Evolutionary conservation across 768 basidiomycete species (phyloP).

Genomic region (Amanita rubescens): DNA sequence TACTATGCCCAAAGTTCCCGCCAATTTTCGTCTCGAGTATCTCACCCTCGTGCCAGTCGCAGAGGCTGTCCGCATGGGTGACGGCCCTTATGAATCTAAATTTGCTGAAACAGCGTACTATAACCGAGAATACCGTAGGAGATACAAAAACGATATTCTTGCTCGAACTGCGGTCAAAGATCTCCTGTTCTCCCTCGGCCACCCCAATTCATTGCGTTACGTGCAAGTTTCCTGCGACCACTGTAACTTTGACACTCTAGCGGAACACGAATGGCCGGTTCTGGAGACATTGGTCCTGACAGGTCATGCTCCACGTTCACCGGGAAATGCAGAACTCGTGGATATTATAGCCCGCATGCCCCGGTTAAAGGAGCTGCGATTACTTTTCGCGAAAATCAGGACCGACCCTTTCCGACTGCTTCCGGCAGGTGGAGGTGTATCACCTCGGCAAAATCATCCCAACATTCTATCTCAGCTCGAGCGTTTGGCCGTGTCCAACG

Average conservation of each 20-base stretch:
- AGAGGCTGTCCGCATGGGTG: slow-evolving; percentile 33
- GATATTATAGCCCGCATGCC: slow-evolving; percentile 31
- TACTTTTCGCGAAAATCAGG: slow-evolving; percentile 26
- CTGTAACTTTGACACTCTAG: slow-evolving; percentile 24
- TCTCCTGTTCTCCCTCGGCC: slow-evolving; percentile 25
- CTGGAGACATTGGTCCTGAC: slow-evolving; percentile 32
- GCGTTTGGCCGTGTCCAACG: slow-evolving; percentile 30
- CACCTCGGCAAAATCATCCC: slow-evolving; percentile 14
- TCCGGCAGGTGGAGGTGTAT: slow-evolving; percentile 11
- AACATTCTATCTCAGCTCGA: slow-evolving; percentile 24
- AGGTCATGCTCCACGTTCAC: slow-evolving; percentile 26
- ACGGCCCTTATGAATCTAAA: slow-evolving; percentile 31
- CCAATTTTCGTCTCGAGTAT: slow-evolving; percentile 24
- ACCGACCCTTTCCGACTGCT: slow-evolving; percentile 23
- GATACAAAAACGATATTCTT: slow-evolving; percentile 27
- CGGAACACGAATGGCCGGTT: slow-evolving; percentile 26
- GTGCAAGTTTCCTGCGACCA: slow-evolving; percentile 33
- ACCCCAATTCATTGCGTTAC: slow-evolving; percentile 22
- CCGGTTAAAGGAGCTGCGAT: slow-evolving; percentile 22
- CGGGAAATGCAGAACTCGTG: slow-evolving; percentile 20
- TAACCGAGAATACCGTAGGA: slow-evolving; percentile 30
- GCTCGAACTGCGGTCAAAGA: slow-evolving; percentile 22
- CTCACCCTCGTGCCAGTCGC: slow-evolving; percentile 31
- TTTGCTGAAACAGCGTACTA: slow-evolving; percentile 29
- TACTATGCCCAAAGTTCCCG: slow-evolving; percentile 24